Evolutionary conservation across 1,139 yeast species (phyloP).

Genomic region (Lodderomyces margitis): DNA sequence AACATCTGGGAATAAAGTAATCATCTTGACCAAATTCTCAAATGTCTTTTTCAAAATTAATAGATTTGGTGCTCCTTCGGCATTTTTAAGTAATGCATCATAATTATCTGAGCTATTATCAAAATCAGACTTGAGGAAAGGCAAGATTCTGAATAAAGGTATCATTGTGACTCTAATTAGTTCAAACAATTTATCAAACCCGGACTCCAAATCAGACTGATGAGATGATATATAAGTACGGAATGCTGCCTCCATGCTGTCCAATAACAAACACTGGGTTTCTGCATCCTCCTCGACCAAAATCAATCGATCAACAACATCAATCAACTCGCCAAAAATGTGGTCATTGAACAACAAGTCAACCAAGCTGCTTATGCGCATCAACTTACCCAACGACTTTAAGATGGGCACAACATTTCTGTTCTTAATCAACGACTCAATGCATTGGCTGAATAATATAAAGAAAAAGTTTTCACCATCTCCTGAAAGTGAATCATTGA

Average conservation of each 20-base stretch:
- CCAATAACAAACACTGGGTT: slow-evolving; percentile 53
- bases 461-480: slow-evolving; percentile 77
- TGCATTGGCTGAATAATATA: slow-evolving; percentile 79
- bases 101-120: slow-evolving; percentile 32
- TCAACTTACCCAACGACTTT: slow-evolving; percentile 53
- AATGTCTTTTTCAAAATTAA: slow-evolving; percentile 52
- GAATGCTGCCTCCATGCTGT: slow-evolving; percentile 53
- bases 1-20: slow-evolving; percentile 60
- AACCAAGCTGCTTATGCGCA: slow-evolving; percentile 58
- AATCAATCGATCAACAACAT: slow-evolving; percentile 70
- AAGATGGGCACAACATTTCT: slow-evolving; percentile 45
- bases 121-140: slow-evolving; percentile 53
- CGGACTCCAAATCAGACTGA: slow-evolving; percentile 43
- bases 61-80: slow-evolving; percentile 34
- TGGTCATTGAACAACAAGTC: slow-evolving; percentile 63
- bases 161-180: slow-evolving; percentile 69
- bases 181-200: slow-evolving; percentile 80
- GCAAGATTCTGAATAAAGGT: slow-evolving; percentile 58
- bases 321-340: slow-evolving; percentile 73
- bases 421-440: slow-evolving; percentile 64
- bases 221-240: slow-evolving; percentile 26
- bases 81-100: slow-evolving; percentile 30
- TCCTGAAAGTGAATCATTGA: slow-evolving; percentile 42
- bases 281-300: slow-evolving; percentile 55
- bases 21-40: slow-evolving; percentile 59